Evolutionary conservation across 495 filamentous ascomycete species (phyloP), one percentile per base, ranked within the genome.

Genomic region (Penicillium steckii): DNA sequence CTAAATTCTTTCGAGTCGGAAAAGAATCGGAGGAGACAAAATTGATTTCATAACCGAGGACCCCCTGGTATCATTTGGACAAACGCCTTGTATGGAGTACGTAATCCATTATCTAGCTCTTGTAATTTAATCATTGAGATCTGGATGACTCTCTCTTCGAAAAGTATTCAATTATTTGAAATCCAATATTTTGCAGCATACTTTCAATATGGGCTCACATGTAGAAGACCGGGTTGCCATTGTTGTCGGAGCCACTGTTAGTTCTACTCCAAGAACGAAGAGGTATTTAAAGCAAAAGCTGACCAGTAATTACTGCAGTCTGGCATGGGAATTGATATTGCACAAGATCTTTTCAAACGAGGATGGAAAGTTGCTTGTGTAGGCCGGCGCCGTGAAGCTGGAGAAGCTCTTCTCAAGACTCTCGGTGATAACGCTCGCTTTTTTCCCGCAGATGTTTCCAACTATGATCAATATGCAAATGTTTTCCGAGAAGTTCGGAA

Each of bases 301-400:
- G 7, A 19, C 5, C 13, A 15, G 8, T 27, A 9, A 35, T 23
- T 33, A 27, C 6, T 48, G 22, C n/a, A 68, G 65, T 68, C 65
- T n/a, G 65, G 65, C 37, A 62, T 68, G 9, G 65, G 65, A 25
- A 22, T 56, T 47, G 60, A 66, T 18, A 30, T 68, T 2, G 53
- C 40, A 27, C 55, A 52, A 40, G 48, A 62, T 37, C 58, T 68
- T n/a, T 46, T 43, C 29, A 8, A 38, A 22, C 54, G 59, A 27
- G 62, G 62, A 45, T 66, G 60, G 62, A 64, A 48, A 32, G 54
- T 66, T 12, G 65, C 65, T 18, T 64, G 57, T 35, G 33, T 61
- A 30, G 62, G 60, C 13, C 62, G 65, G 25, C 53, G 60, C 19
- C 50, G 45, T 1, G 27, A 58, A 13, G 48, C 56, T 2, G 64